Conservation (phyloP, 768 basidiomycete species). For the Boletus barrowsii region DNA sequence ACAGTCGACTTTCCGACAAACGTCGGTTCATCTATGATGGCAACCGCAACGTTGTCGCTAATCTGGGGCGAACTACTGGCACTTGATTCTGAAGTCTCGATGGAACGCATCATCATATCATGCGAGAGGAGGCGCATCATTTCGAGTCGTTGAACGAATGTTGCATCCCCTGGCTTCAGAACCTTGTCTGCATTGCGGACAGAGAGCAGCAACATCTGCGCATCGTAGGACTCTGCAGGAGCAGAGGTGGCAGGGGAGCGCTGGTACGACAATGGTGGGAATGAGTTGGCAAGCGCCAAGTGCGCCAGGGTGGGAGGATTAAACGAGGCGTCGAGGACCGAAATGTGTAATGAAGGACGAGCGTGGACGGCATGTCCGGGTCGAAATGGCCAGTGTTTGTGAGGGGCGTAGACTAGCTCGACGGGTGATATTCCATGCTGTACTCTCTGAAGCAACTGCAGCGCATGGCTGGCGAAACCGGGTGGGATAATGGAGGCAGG, state of each 20-base stretch:
- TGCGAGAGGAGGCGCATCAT: slow-evolving; percentile 79
- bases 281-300: slow-evolving; percentile 62
- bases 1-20: slow-evolving; percentile 78
- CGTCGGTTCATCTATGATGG: slow-evolving; percentile 80
- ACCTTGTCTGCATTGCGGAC: slow-evolving; percentile 85
- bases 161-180: slow-evolving; percentile 67
- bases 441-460: slow-evolving; percentile 30
- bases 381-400: slow-evolving; percentile 63
- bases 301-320: slow-evolving; percentile 91
- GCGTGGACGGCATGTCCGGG: slow-evolving; percentile 14
- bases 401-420: slow-evolving; percentile 61
- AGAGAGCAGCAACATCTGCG: slow-evolving; percentile 76
- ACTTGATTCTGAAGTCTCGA: background rate
- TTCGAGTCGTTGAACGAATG: slow-evolving; percentile 72
- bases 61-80: slow-evolving; percentile 3
- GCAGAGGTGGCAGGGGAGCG: background rate
- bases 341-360: slow-evolving; percentile 43
- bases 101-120: slow-evolving; percentile 31
- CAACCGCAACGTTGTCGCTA: slow-evolving; percentile 62
- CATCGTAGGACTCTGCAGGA: slow-evolving; percentile 48
- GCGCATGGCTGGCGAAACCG: slow-evolving; percentile 21
- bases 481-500: slow-evolving; percentile 7
- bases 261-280: slow-evolving; percentile 18
- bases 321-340: slow-evolving; percentile 89
- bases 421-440: slow-evolving; percentile 45